Evolutionary conservation across 2,329 filamentous ascomycete genomes (phyloP), one percentile per base, ranked within the genome.

Genomic region (Mariannaea elegans): DNA sequence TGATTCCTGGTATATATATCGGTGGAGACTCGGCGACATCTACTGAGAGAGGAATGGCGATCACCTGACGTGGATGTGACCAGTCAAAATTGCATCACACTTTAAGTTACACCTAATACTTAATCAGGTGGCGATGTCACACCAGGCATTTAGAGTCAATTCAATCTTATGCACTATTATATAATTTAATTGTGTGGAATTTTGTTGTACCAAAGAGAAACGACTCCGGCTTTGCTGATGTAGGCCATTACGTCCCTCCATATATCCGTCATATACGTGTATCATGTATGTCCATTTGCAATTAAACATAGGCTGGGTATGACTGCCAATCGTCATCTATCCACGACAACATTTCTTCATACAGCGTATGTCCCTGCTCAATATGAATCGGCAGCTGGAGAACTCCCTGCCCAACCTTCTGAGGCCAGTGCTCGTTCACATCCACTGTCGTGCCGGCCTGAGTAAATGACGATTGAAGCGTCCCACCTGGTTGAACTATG

Each of bases 261-360:
- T 8, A 48, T 21, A 10, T 36, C 32, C 27, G n/a, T n/a, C n/a
- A n/a, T n/a, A n/a, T 36, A 36, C n/a, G 18, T 39, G 9, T 16
- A 39, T 19, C 36, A 4, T 19, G 10, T 19, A 39, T 10, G 32
- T 14, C 14, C 14, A 34, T 16, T 39, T 62, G 23, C 70, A 47
- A 68, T 66, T 31, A 73, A 60, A 56, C 38, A 41, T 71, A 70
- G 7, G 66, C 65, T 32, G 68, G 70, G 39, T 73, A 71, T 29
- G 71, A 59, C 23, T 71, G 67, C 75, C 75, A 77, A 31, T 76
- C 74, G 41, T 73, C 72, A 29, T 76, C 75, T 58, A 77, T 76
- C 76, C 77, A 77, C 2, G 73, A 73, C 39, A 75, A 64, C 36
- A 78, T 56, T 56, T 78, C 76, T 27, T 75, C 69, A 41, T 76